Percentiles rank a stretch among this genome's conserved stretches.
phyloP scores from a whole-genome alignment of 345 rosid genomes.

The Brassica cretica region DNA sequence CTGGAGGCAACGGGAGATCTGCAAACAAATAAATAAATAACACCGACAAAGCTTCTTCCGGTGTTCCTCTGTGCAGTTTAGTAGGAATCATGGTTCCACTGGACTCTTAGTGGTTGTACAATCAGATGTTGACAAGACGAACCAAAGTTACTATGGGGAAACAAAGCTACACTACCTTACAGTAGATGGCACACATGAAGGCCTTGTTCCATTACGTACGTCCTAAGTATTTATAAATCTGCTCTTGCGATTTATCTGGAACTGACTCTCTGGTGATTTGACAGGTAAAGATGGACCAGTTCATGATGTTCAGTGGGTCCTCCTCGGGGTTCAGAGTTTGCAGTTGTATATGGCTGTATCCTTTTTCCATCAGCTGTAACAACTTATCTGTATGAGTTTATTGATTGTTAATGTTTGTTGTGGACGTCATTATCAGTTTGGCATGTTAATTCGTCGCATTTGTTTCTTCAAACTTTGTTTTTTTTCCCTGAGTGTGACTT shows the following conservation, averaged over 20 bases:
- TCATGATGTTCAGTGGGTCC: slow-evolving; percentile 97
- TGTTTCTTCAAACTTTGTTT: slow-evolving; percentile 16
- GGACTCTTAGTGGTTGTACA: slow-evolving; percentile 74
- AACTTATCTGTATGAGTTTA: not conserved
- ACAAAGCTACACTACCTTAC: slow-evolving; percentile 89
- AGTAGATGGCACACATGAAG: slow-evolving; percentile 79
- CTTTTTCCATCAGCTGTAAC: slow-evolving; percentile 40
- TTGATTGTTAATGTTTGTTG: not conserved
- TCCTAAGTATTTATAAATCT: slow-evolving; percentile 13
- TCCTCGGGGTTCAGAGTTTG: slow-evolving; percentile 81
- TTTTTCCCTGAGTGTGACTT: slow-evolving; percentile 48
- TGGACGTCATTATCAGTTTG: not conserved
- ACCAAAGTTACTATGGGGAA: slow-evolving; percentile 94
- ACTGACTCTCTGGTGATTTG: slow-evolving; percentile 39
- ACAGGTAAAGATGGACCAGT: slow-evolving; percentile 97
- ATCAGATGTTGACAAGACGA: slow-evolving; percentile 51
- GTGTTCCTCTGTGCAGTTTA: slow-evolving; percentile 80
- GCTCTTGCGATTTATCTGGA: not conserved
- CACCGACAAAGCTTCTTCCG: slow-evolving; percentile 74
- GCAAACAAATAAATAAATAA: slow-evolving; percentile 30
- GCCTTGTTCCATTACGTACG: slow-evolving; percentile 89
- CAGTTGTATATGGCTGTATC: slow-evolving; percentile 99
- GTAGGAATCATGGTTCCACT: slow-evolving; percentile 81
- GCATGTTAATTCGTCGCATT: not conserved
- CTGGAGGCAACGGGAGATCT: slow-evolving; percentile 86